Evolutionary conservation across 2,329 filamentous ascomycete species (phyloP).

Genomic region (Septoria petroselini): DNA sequence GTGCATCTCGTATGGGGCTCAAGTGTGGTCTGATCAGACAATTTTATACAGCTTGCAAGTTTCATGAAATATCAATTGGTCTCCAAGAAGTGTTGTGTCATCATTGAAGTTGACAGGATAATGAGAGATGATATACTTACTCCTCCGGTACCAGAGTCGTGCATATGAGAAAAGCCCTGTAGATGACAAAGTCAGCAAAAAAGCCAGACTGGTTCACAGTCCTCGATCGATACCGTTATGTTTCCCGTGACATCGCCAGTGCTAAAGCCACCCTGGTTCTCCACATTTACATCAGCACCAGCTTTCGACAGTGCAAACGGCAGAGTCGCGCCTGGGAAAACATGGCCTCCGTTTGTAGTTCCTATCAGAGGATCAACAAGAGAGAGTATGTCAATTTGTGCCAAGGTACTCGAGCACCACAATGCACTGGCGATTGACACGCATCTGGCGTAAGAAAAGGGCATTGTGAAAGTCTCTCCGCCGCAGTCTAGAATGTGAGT

Average conservation of each 20-base stretch:
- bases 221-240: conserved; percentile 15
- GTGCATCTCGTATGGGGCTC: neutral
- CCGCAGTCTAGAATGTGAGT: neutral
- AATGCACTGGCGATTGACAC: neutral
- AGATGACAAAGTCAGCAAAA: neutral
- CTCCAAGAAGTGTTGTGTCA: conserved; percentile 18
- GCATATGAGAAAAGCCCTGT: conserved; percentile 46
- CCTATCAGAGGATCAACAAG: conserved; percentile 47
- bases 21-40: conserved; percentile 9
- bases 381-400: conserved; percentile 22
- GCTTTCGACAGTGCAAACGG: conserved; percentile 51
- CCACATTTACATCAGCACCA: conserved; percentile 48
- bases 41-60: conserved; percentile 16
- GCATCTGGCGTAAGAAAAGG: neutral
- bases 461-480: neutral
- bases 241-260: conserved; percentile 36
- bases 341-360: conserved; percentile 45
- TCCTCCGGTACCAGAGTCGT: conserved; percentile 52
- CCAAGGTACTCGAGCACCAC: neutral
- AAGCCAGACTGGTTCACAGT: no score
- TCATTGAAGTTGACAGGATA: neutral
- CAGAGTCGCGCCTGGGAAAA: conserved; percentile 47
- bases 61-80: conserved; percentile 13
- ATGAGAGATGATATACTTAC: conserved; percentile 35
- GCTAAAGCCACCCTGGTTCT: conserved; percentile 46